A percentile compares a stretch with the other conserved stretches of the same genome.
Evolutionary conservation across 345 rosid species (phyloP).

Genomic region (Salix udensis): DNA sequence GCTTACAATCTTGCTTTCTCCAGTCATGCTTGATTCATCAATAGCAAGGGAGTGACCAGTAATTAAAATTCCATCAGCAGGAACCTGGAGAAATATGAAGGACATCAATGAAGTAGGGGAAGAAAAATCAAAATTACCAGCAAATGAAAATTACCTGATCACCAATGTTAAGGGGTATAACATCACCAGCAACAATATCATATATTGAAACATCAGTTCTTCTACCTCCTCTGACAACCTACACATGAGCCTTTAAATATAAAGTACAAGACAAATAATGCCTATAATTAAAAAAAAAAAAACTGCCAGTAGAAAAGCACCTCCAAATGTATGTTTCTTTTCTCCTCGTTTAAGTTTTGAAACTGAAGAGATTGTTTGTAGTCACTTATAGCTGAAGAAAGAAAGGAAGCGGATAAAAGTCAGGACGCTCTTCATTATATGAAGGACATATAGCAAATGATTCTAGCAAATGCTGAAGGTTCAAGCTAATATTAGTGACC

Average conservation of each 20-base stretch:
- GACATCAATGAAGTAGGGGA: not conserved
- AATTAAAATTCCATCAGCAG: conserved; percentile 92
- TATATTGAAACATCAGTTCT: conserved; percentile 77
- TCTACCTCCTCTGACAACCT: conserved; percentile 95
- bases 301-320: conserved; percentile 24
- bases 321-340: conserved; percentile 92
- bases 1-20: conserved; percentile 93
- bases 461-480: not conserved
- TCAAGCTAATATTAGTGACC: not conserved
- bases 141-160: conserved; percentile 57
- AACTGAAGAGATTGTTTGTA: conserved; percentile 98
- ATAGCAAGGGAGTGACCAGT: conserved; percentile 91
- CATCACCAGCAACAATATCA: conserved; percentile 91
- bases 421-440: not conserved
- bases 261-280: not conserved
- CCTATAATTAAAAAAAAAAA: not conserved
- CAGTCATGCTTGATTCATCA: conserved; percentile 99
- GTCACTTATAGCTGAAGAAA: conserved; percentile 76
- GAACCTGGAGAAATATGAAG: conserved; percentile 49
- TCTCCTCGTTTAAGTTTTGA: conserved; percentile 91
- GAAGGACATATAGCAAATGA: not conserved
- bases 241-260: not conserved
- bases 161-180: conserved; percentile 88
- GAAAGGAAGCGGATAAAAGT: conserved; percentile 6
- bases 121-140: not conserved